Evolutionary conservation across 371 early-diverging fungal genomes (phyloP), one percentile per base, ranked within the genome.

Genomic region (Funneliformis caledonium): DNA sequence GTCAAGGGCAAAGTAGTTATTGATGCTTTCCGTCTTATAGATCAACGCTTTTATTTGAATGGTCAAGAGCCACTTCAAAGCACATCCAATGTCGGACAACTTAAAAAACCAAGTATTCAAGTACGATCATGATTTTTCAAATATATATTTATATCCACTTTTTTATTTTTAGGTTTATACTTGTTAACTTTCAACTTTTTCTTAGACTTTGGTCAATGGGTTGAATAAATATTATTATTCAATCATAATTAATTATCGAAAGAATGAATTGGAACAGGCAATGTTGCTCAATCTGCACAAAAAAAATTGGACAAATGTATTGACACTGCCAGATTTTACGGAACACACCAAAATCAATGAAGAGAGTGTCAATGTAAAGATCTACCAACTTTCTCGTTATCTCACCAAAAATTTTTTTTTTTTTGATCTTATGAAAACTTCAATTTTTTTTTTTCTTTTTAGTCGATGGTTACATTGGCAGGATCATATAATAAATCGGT

Each of bases 1-100:
- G 99, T 99, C 72, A 99, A 99, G 85, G 99, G 99, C 81, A 99
- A 99, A 85, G 99, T 99, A 4, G 99, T 99, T 16, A 99, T 99
- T 86, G 99, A 99, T 87, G 99, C 99, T 22, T 99, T 99, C 92
- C 94, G 99, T 60, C 88, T 97, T 50, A 99, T 99, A 84, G 95
- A 96, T 83, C 93, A 98, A 61, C 95, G 97, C 83, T 89, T 92
- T 16, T 88, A 93, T 4, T 94, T 97, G 89, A 87, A 95, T 31
- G 96, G 96, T 37, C 94, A 95, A 83, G 99, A 99, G 83, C 97
- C 99, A n/a, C 94, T 99, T 45, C 99, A 99, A 86, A 97, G 98
- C 0, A 99, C 99, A 7, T 97, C 97, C 5, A 99, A 99, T 88
- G 96, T 99, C 86, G 99, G 99, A n/a, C 97, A 98, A 85, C 88